phyloP scores from a whole-genome alignment of 805 yeast species.

The Metschnikowia lochheadii region DNA sequence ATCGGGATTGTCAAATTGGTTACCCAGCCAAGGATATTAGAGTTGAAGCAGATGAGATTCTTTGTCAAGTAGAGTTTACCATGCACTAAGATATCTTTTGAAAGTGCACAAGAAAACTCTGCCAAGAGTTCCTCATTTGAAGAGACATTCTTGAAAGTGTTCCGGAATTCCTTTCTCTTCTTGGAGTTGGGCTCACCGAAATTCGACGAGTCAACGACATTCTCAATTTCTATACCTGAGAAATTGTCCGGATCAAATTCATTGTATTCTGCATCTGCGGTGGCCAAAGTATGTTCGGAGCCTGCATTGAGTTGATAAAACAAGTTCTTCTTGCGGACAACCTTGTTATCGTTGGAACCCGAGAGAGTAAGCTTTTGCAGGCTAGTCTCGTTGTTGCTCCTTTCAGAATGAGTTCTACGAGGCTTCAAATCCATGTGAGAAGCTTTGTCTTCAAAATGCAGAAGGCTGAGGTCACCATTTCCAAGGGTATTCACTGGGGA shows the following conservation, averaged over 20 bases:
- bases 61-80: conserved; percentile 61
- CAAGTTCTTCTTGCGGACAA: conserved; percentile 20
- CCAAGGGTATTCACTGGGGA: conserved; percentile 48
- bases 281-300: conserved; percentile 10
- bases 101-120: conserved; percentile 63
- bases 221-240: conserved; percentile 13
- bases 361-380: conserved; percentile 15
- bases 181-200: conserved; percentile 24
- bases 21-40: conserved; percentile 65
- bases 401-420: conserved; percentile 5
- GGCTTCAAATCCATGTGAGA: conserved; percentile 10
- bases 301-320: conserved; percentile 13
- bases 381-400: conserved; percentile 11
- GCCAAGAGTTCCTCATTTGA: conserved; percentile 50
- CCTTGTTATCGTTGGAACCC: conserved; percentile 19
- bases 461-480: conserved; percentile 42
- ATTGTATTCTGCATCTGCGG: conserved; percentile 15
- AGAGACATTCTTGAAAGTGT: conserved; percentile 50
- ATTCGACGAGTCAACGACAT: conserved; percentile 8
- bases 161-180: conserved; percentile 58
- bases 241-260: conserved; percentile 13
- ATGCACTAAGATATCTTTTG: conserved; percentile 62
- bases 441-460: conserved; percentile 17
- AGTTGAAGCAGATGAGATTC: conserved; percentile 55
- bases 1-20: conserved; percentile 56